Percentiles rank a stretch among this genome's conserved stretches.
Evolutionary conservation across 495 filamentous ascomycete species (phyloP).

Genomic region (Xanthoparmelia taractica): DNA sequence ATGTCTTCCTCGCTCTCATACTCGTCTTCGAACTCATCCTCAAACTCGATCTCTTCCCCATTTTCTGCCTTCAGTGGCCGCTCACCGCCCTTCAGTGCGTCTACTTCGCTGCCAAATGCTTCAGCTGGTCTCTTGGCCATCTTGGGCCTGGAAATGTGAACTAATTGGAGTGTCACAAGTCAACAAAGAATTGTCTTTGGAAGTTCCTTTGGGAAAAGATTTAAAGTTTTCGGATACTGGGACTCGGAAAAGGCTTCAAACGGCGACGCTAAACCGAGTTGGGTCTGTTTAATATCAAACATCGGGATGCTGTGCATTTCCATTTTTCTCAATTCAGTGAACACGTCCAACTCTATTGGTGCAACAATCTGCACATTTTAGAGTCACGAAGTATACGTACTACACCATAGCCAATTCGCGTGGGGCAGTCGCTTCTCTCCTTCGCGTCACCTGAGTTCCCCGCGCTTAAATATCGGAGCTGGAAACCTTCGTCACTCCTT

Average conservation of each 20-base stretch:
- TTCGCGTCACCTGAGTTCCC: not conserved
- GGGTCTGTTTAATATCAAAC: slow-evolving; percentile 1
- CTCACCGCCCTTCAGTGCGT: slow-evolving; percentile 61
- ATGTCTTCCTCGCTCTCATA: slow-evolving; percentile 97
- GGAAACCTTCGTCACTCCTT: not conserved
- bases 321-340: not conserved
- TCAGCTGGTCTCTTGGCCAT: slow-evolving; percentile 69
- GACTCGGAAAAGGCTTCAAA: not conserved
- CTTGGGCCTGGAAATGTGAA: not conserved
- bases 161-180: not conserved
- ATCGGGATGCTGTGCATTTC: not conserved
- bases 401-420: not conserved
- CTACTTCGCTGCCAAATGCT: slow-evolving; percentile 43
- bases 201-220: not conserved
- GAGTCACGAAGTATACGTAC: not conserved
- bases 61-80: slow-evolving; percentile 46
- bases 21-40: slow-evolving; percentile 94
- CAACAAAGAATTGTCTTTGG: not conserved
- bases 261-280: not conserved
- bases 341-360: not conserved
- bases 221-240: not conserved
- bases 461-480: slow-evolving; percentile 6
- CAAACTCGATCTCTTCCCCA: slow-evolving; percentile 70
- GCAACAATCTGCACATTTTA: not conserved
- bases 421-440: not conserved